Evolutionary conservation across 2,329 filamentous ascomycete species (phyloP).

Genomic region (Colletotrichum euphorbiae): DNA sequence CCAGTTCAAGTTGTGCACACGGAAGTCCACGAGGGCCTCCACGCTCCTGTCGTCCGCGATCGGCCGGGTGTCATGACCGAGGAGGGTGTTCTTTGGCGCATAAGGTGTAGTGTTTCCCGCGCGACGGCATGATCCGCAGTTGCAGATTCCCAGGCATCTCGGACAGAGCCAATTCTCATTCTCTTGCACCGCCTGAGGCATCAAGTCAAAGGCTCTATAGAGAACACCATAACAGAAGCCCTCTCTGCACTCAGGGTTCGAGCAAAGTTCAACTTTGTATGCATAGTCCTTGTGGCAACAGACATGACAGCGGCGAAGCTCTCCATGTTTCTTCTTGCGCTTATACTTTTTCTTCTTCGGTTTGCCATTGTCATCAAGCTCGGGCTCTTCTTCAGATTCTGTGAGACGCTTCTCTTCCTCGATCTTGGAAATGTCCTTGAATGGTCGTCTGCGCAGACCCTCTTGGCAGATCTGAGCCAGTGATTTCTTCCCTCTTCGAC

Average conservation of each 20-base stretch:
- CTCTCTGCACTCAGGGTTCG: slow-evolving; percentile 73
- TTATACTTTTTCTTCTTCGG: slow-evolving; percentile 71
- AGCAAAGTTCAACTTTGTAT: slow-evolving; percentile 88
- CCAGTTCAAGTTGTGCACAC: slow-evolving; percentile 88
- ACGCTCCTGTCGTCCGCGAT: slow-evolving; percentile 93
- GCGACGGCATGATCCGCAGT: slow-evolving; percentile 82
- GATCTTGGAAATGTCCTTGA: slow-evolving; percentile 81
- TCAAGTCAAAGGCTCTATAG: slow-evolving; percentile 90
- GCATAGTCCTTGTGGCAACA: slow-evolving; percentile 83
- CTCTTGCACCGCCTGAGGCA: slow-evolving; percentile 86
- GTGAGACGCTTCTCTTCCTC: slow-evolving; percentile 59
- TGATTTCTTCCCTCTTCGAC: slow-evolving; percentile 77
- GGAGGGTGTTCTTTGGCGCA: slow-evolving; percentile 84
- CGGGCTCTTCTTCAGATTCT: slow-evolving; percentile 60
- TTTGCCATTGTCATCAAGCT: slow-evolving; percentile 73
- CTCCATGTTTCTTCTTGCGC: slow-evolving; percentile 65
- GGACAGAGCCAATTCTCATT: slow-evolving; percentile 89
- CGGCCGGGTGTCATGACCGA: slow-evolving; percentile 91
- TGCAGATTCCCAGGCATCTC: slow-evolving; percentile 86
- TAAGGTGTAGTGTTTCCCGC: slow-evolving; percentile 78
- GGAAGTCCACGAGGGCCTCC: slow-evolving; percentile 91
- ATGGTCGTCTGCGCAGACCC: slow-evolving; percentile 82
- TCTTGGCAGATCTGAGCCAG: slow-evolving; percentile 95
- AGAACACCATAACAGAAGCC: slow-evolving; percentile 94
- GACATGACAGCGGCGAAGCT: slow-evolving; percentile 78